phyloP scores from a whole-genome alignment of 1,139 yeast species.

The Arxiozyma heterogenica region DNA sequence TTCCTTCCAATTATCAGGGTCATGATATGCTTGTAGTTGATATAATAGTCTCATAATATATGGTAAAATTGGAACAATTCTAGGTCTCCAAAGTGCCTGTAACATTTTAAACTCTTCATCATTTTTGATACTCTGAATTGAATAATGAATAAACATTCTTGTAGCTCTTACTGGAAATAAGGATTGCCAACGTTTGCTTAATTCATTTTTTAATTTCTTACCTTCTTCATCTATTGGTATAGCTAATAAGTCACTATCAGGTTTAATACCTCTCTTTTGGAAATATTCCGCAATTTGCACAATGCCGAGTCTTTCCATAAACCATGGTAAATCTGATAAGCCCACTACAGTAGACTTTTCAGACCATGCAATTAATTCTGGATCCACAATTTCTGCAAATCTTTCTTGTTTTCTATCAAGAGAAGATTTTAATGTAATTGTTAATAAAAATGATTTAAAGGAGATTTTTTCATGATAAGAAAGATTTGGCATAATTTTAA shows the following conservation, averaged over 20 bases:
- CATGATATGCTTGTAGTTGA: slow-evolving; percentile 90
- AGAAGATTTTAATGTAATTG: slow-evolving; percentile 81
- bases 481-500: slow-evolving; percentile 62
- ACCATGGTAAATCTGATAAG: slow-evolving; percentile 84
- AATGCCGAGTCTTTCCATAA: slow-evolving; percentile 93
- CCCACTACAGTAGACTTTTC: slow-evolving; percentile 88
- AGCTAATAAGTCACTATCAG: slow-evolving; percentile 61
- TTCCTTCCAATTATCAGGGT: slow-evolving; percentile 83
- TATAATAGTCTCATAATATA: slow-evolving; percentile 77
- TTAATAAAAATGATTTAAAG: slow-evolving; percentile 81
- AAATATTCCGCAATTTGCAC: slow-evolving; percentile 90
- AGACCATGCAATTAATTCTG: slow-evolving; percentile 87
- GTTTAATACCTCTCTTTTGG: slow-evolving; percentile 69
- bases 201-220: slow-evolving; percentile 55
- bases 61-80: slow-evolving; percentile 85
- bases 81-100: slow-evolving; percentile 79
- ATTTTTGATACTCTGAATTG: slow-evolving; percentile 81
- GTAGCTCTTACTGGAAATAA: slow-evolving; percentile 94
- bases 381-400: slow-evolving; percentile 83
- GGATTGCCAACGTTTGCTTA: slow-evolving; percentile 88
- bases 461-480: slow-evolving; percentile 91
- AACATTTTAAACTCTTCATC: slow-evolving; percentile 66
- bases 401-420: slow-evolving; percentile 60
- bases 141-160: slow-evolving; percentile 85
- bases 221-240: slow-evolving; percentile 93